Conservation (phyloP, 1,284 basidiomycete species). For the Singerocomus inundabilis region DNA sequence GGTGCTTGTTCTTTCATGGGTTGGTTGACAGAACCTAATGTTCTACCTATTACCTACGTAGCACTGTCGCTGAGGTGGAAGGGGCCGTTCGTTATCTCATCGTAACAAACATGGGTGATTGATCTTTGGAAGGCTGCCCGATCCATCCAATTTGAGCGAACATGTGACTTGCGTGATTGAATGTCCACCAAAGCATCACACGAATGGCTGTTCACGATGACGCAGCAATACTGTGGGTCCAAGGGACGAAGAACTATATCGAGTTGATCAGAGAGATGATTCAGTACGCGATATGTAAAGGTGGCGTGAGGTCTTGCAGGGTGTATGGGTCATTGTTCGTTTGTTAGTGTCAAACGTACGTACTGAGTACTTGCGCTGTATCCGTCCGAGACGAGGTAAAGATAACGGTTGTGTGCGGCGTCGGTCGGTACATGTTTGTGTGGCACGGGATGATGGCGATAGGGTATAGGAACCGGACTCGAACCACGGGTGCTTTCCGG, state of each 20-base stretch:
- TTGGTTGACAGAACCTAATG: slow-evolving; percentile 9
- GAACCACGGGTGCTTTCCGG: not conserved
- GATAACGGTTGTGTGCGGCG: slow-evolving; percentile 19
- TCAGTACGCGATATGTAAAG: slow-evolving; percentile 1
- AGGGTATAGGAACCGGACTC: not conserved
- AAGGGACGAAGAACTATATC: slow-evolving; percentile 11
- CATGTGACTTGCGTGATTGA: slow-evolving; percentile 1
- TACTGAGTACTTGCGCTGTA: not conserved
- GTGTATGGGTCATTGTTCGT: slow-evolving; percentile 1
- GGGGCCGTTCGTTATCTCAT: not conserved
- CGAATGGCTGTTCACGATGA: not conserved
- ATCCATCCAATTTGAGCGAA: slow-evolving; percentile 4
- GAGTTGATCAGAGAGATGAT: slow-evolving; percentile 11
- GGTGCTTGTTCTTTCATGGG: slow-evolving; percentile 2
- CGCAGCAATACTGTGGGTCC: slow-evolving; percentile 20
- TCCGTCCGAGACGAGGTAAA: slow-evolving; percentile 2
- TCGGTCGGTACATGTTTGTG: slow-evolving; percentile 7
- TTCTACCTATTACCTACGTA: too few relatives aligned
- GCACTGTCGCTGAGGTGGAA: too few relatives aligned
- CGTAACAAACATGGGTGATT: not conserved
- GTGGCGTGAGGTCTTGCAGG: slow-evolving; percentile 19
- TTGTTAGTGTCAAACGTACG: not conserved
- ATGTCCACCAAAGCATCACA: not conserved
- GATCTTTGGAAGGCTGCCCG: slow-evolving; percentile 5
- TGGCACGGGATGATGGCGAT: not conserved